Conservation (phyloP, 345 rosid species). For the Citrus unshiu region DNA sequence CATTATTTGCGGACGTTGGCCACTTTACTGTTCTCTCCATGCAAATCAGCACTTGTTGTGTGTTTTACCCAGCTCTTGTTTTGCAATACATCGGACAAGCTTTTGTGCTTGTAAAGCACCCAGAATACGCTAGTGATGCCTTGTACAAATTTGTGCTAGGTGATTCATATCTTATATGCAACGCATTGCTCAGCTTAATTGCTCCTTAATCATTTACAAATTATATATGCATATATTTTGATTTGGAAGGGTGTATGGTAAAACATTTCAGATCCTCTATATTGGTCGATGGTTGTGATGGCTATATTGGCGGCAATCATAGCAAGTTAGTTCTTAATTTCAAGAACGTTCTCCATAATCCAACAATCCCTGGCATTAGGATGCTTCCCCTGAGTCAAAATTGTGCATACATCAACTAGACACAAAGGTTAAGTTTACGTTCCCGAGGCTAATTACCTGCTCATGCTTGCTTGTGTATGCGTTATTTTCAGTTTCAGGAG, state of each 20-base stretch:
- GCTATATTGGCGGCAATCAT: constrained; percentile 33
- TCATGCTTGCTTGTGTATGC: constrained; percentile 40
- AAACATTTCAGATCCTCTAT: constrained; percentile 24
- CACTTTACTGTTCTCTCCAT: constrained; percentile 37
- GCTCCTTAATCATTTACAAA: not conserved
- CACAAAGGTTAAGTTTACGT: constrained; percentile 39
- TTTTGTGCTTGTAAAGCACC: constrained; percentile 19
- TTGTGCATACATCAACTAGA: constrained; percentile 36
- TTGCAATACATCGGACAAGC: constrained; percentile 33
- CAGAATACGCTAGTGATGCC: not conserved
- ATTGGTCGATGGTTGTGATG: constrained; percentile 42
- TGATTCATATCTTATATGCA: not conserved
- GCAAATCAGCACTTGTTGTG: constrained; percentile 28
- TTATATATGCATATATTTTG: not conserved
- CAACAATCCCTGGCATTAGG: constrained; percentile 42
- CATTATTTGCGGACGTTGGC: constrained; percentile 18
- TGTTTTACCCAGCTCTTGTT: constrained; percentile 24
- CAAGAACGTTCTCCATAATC: constrained; percentile 40
- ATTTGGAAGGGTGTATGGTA: not conserved
- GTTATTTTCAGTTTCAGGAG: constrained; percentile 37
- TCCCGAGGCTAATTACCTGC: constrained; percentile 38
- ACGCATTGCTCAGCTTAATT: not conserved
- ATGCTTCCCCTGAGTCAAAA: constrained; percentile 37
- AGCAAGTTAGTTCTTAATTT: constrained; percentile 46
- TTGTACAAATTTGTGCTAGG: constrained; percentile 31